phyloP scores from a whole-genome alignment of 176 grass and related monocot species.

The Juncus inflexus region DNA sequence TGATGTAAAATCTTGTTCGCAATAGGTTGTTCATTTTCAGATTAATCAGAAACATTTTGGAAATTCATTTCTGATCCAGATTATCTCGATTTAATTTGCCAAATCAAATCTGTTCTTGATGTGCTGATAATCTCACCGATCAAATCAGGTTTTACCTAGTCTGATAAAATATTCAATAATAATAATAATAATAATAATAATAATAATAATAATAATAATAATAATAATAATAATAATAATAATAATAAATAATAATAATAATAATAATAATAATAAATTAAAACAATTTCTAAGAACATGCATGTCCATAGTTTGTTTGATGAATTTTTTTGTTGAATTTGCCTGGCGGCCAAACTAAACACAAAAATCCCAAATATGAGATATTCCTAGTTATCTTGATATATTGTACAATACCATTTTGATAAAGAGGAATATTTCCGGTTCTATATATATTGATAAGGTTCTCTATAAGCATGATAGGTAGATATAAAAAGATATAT shows the following conservation, averaged over 20 bases:
- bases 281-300: no score
- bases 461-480: background rate
- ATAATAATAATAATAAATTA: background rate
- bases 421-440: constrained; percentile 7
- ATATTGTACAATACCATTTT: constrained; percentile 3
- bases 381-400: constrained; percentile 21
- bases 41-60: no score
- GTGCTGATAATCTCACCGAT: no score
- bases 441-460: background rate
- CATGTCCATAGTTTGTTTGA: no score
- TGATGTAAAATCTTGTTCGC: no score
- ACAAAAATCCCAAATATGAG: background rate
- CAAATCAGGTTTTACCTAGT: background rate
- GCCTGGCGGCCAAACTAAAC: no score
- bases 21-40: no score
- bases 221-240: background rate
- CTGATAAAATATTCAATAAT: background rate
- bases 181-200: background rate
- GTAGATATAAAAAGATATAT: background rate
- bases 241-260: background rate
- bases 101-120: no score
- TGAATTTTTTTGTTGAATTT: no score
- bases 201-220: background rate
- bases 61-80: no score
- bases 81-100: no score